Evolutionary conservation across 441 rosid genomes (phyloP), one percentile per base, ranked within the genome.

Genomic region (Hypseocharis bilobata): DNA sequence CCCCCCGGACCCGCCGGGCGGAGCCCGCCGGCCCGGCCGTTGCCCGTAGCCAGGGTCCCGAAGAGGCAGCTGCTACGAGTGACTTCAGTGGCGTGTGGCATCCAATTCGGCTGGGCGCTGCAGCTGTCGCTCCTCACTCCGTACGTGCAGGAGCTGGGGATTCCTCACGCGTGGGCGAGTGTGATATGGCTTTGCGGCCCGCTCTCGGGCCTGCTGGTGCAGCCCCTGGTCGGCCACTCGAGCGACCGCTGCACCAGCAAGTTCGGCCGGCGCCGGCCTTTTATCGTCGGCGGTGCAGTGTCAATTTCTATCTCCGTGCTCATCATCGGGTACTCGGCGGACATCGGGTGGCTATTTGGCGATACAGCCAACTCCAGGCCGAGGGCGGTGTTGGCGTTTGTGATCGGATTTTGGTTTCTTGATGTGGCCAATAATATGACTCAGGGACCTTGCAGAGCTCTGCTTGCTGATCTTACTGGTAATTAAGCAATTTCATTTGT

Each of bases 391-490:
- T 87, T 68, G 22, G 86, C 75, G 25, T 91, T 91, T 64, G 83
- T 93, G 32, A 74, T 93, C 29, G 99, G 97, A 61, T 91, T 93
- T 74, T 93, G 97, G 99, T 86, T 90, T 44, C 95, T 93, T 23
- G 95, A 93, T 68, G 82, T 90, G 1, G 97, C 97, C 49, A 93
- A 93, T 74, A 93, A 93, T 56, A 80, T 80, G 87, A 91, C 97
- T 75, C 97, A 91, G 45, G 99, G 97, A 64, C 96, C 96, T 38
- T 91, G 97, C 62, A 74, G 96, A 79, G 99, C 99, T 73, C 85
- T 93, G 54, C 97, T 93, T 2, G 97, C 90, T 14, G 95, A 91
- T 84, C 95, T 91, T 64, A 91, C 97, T 52, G 96, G 96, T 93
- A 78, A 70, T 14, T 4, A 0, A 42, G 17, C 4, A 19, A 2